Percentiles rank a stretch among this genome's conserved stretches.
These are phyloP conservation scores for Hanseniaspora vineae DNA, from an alignment of 805 yeast genomes.

Conservation along the genomic window DNA sequence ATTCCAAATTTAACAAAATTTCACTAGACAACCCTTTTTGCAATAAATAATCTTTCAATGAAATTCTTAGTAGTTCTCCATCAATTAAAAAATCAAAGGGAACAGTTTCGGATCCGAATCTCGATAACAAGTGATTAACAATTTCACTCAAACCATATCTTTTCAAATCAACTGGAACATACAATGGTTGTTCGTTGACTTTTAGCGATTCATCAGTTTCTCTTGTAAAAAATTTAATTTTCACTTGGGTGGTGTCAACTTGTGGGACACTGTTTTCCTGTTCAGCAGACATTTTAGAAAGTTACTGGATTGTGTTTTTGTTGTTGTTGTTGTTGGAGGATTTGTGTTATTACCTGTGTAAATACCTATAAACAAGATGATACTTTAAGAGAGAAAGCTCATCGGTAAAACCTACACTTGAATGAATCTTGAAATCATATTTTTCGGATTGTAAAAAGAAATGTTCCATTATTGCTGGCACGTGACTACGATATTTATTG, in stretches of 20 bases:
- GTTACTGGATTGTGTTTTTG: neutral
- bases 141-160: slow-evolving; percentile 91
- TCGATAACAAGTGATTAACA: slow-evolving; percentile 71
- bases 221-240: slow-evolving; percentile 73
- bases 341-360: too few relatives aligned
- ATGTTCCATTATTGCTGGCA: too few relatives aligned
- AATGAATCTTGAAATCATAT: too few relatives aligned
- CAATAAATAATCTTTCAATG: slow-evolving; percentile 68
- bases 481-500: too few relatives aligned
- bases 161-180: slow-evolving; percentile 74
- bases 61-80: slow-evolving; percentile 65
- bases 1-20: slow-evolving; percentile 67
- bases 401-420: too few relatives aligned
- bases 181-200: slow-evolving; percentile 69
- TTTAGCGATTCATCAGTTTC: slow-evolving; percentile 66
- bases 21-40: slow-evolving; percentile 73
- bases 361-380: too few relatives aligned
- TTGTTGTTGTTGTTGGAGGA: too few relatives aligned
- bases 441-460: too few relatives aligned
- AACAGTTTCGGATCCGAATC: slow-evolving; percentile 31
- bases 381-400: too few relatives aligned
- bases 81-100: slow-evolving; percentile 91
- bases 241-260: slow-evolving; percentile 46
- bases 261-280: neutral
- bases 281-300: neutral